A percentile compares a stretch with the other conserved stretches of the same genome.
Conservation (phyloP, 495 filamentous ascomycete species). For the Cercophora newfieldiana region DNA sequence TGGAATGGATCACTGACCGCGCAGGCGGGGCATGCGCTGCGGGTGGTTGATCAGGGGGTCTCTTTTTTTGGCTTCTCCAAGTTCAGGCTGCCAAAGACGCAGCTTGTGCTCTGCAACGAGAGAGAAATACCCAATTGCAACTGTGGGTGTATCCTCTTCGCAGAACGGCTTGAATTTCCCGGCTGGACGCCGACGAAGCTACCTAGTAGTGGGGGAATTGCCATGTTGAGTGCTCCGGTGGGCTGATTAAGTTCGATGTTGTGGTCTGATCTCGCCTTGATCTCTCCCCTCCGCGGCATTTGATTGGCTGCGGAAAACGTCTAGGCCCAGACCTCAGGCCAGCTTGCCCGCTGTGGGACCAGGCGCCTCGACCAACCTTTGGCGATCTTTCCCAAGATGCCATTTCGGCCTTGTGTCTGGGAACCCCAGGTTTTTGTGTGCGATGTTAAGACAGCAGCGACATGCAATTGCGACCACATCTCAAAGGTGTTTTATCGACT, state of each 20-base stretch:
- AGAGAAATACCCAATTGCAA: neutral
- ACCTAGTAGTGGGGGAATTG: neutral
- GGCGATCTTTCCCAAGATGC: neutral
- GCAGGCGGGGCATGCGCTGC: constrained; percentile 3
- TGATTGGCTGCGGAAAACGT: constrained; percentile 29
- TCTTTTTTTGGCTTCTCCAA: too few species aligned
- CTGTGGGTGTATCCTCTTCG: neutral
- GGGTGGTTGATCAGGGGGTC: neutral
- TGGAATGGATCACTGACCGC: neutral
- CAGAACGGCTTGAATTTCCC: neutral
- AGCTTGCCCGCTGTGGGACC: constrained; percentile 13
- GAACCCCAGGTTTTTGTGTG: neutral
- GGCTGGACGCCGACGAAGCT: neutral
- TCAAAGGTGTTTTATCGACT: neutral
- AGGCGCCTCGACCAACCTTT: neutral
- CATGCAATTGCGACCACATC: neutral
- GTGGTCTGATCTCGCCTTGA: constrained; percentile 29
- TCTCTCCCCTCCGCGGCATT: neutral
- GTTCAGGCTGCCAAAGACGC: too few species aligned
- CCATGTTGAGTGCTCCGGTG: constrained; percentile 22
- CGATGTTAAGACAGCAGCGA: neutral
- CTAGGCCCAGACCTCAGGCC: constrained; percentile 28
- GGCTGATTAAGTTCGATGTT: constrained; percentile 36
- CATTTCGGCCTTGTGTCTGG: neutral
- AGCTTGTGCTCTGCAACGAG: neutral